Percentiles rank a stretch among this genome's conserved stretches.
Evolutionary conservation across 345 rosid species (phyloP).

Genomic region (Pistacia integerrima): DNA sequence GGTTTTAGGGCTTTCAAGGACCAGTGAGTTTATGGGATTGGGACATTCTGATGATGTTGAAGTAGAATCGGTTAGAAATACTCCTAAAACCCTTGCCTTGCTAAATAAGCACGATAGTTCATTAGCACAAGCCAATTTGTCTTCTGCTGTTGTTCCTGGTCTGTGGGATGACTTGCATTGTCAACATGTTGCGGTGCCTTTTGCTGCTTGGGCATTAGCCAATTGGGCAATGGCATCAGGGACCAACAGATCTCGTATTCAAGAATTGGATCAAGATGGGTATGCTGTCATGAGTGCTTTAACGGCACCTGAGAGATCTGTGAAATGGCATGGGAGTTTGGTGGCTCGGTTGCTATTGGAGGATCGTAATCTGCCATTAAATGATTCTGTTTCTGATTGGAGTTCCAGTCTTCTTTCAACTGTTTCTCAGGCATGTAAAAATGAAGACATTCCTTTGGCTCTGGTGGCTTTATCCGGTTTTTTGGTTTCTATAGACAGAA

Average conservation of each 20-base stretch:
- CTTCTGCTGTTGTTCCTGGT: constrained; percentile 91
- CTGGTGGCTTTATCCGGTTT: constrained; percentile 85
- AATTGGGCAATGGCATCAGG: constrained; percentile 98
- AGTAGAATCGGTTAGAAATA: constrained; percentile 26
- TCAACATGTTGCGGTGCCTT: constrained; percentile 99
- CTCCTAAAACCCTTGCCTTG: constrained; percentile 50
- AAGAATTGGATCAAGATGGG: constrained; percentile 89
- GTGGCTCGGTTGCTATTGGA: constrained; percentile 84
- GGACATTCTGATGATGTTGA: constrained; percentile 41
- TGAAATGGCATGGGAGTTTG: constrained; percentile 98
- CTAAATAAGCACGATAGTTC: constrained; percentile 59
- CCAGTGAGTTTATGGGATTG: constrained; percentile 49
- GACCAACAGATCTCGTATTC: constrained; percentile 75
- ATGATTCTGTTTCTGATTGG: constrained; percentile 90
- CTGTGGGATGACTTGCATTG: constrained; percentile 98
- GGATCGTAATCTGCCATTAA: constrained; percentile 79
- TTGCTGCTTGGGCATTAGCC: constrained; percentile 98
- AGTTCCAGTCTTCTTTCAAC: constrained; percentile 87
- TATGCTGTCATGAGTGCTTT: constrained; percentile 86
- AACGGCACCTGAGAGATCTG: constrained; percentile 97
- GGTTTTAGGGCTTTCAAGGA: constrained; percentile 78
- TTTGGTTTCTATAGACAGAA: constrained; percentile 83
- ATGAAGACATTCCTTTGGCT: constrained; percentile 82
- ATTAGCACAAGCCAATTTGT: constrained; percentile 52
- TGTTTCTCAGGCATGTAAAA: constrained; percentile 71